Conservation (phyloP, 306 rosid species). For the Canavalia ensiformis region DNA sequence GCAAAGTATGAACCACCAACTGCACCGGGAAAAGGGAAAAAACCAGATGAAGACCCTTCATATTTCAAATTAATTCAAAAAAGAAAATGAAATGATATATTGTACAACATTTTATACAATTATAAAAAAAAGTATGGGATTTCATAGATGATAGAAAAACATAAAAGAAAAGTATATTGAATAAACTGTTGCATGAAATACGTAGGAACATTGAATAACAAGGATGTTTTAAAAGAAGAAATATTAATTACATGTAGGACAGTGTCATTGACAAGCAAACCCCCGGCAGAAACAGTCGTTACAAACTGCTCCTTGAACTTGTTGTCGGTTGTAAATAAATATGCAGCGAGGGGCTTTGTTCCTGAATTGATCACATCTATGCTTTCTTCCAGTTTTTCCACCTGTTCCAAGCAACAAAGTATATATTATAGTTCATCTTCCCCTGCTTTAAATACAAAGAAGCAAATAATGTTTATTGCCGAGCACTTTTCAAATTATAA, state of each 20-base stretch:
- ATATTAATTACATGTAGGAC: conserved; percentile 58
- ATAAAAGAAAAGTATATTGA: too few species aligned
- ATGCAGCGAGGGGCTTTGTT: conserved; percentile 95
- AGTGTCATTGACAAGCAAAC: conserved; percentile 84
- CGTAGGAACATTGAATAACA: too few species aligned
- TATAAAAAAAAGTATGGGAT: not conserved
- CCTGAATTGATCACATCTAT: conserved; percentile 78
- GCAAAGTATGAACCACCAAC: conserved; percentile 74
- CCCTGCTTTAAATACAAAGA: not conserved
- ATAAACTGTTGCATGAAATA: not conserved
- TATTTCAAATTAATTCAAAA: not conserved
- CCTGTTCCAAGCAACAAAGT: conserved; percentile 60
- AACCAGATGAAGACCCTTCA: not conserved
- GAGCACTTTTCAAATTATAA: not conserved
- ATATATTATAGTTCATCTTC: not conserved
- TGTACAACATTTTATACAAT: too few species aligned
- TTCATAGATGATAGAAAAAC: not conserved
- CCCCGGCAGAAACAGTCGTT: conserved; percentile 76
- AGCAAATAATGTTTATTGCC: conserved; percentile 8
- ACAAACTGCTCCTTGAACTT: conserved; percentile 84
- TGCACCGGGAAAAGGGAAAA: conserved; percentile 49
- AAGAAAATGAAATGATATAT: not conserved
- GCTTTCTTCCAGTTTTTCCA: conserved; percentile 82
- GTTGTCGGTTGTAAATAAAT: conserved; percentile 76
- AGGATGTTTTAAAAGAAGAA: not conserved